These are phyloP conservation scores for Naegleria gruberi DNA, from an alignment of 208 protist species.

Conservation along the genomic window DNA sequence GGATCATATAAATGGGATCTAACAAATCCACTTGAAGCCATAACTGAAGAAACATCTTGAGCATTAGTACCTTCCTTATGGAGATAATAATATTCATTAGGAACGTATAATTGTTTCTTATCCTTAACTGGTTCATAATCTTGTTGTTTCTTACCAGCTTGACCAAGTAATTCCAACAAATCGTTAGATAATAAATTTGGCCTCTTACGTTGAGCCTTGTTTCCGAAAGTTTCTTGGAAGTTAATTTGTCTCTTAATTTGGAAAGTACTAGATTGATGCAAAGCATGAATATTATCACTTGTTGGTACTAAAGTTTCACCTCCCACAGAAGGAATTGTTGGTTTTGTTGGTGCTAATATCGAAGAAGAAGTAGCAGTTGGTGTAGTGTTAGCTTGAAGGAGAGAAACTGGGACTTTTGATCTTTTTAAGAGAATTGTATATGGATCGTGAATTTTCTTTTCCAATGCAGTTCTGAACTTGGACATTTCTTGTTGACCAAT, in stretches of 20 bases:
- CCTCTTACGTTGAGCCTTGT: constrained; percentile 81
- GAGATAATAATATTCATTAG: constrained; percentile 36
- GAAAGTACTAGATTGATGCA: constrained; percentile 51
- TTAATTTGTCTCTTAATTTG: constrained; percentile 79
- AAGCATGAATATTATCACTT: neutral
- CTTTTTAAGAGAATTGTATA: constrained; percentile 93
- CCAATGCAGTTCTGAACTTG: constrained; percentile 89
- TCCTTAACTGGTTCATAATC: neutral
- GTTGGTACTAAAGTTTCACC: neutral
- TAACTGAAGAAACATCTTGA: neutral
- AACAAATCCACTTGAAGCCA: neutral
- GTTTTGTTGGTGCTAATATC: constrained; percentile 17
- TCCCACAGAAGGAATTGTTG: constrained; percentile 3
- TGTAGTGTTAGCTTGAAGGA: constrained; percentile 67
- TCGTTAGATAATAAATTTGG: constrained; percentile 42
- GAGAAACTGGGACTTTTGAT: constrained; percentile 90
- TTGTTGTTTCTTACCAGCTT: constrained; percentile 21
- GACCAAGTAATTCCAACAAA: neutral
- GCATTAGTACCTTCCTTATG: constrained; percentile 17
- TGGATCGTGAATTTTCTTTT: constrained; percentile 84
- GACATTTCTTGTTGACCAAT: constrained; percentile 91
- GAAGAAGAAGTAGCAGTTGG: neutral
- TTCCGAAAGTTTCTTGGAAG: constrained; percentile 90
- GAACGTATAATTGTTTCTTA: constrained; percentile 41
- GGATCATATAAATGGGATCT: constrained; percentile 44